Evolutionary conservation across 768 basidiomycete species (phyloP).

Genomic region (Pisolithus marmoratus): DNA sequence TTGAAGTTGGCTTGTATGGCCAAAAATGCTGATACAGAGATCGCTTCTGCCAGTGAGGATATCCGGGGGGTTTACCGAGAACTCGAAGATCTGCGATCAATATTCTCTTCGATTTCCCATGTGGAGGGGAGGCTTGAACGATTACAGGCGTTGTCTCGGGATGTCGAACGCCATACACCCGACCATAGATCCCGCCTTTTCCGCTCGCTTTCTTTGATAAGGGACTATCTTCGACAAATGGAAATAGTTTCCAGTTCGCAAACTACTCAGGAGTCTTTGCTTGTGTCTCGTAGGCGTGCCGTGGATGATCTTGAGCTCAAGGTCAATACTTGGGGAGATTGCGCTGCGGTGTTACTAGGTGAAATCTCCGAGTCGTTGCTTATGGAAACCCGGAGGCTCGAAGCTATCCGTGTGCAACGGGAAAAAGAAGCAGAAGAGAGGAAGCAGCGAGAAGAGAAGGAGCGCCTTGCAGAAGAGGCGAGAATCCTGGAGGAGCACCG

Average conservation of each 20-base stretch:
- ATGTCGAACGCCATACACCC: conserved; percentile 32
- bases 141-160: conserved; percentile 32
- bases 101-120: conserved; percentile 26
- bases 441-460: conserved; percentile 11
- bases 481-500: conserved; percentile 31
- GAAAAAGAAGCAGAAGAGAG: conserved; percentile 24
- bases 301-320: conserved; percentile 48
- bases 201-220: conserved; percentile 48
- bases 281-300: conserved; percentile 42
- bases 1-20: conserved; percentile 50
- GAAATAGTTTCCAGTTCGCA: conserved; percentile 39
- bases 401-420: conserved; percentile 29
- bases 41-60: conserved; percentile 32
- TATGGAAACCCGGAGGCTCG: conserved; percentile 36
- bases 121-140: conserved; percentile 25
- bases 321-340: conserved; percentile 45
- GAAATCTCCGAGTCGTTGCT: conserved; percentile 37
- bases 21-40: conserved; percentile 42
- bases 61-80: conserved; percentile 37
- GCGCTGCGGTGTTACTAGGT: conserved; percentile 22
- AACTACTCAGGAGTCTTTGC: conserved; percentile 43
- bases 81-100: conserved; percentile 34
- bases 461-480: conserved; percentile 32
- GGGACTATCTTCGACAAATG: conserved; percentile 51
- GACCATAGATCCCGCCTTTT: conserved; percentile 34